Evolutionary conservation across 2,329 filamentous ascomycete species (phyloP), one percentile per base, ranked within the genome.

Genomic region (Curvularia spicifera): DNA sequence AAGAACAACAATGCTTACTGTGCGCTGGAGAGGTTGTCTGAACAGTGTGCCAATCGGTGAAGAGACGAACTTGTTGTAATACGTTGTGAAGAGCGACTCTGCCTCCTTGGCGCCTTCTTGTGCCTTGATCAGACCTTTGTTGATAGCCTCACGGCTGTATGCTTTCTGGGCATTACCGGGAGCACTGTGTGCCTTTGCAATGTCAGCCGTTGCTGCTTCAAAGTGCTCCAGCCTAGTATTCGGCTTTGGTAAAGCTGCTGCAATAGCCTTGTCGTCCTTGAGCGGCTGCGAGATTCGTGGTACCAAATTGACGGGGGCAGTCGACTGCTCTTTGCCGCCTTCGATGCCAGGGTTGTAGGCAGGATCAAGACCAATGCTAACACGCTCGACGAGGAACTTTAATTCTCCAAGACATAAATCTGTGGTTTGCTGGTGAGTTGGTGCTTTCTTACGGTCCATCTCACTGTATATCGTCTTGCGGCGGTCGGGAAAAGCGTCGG

Each of bases 381-480:
- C 87, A 45, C 91, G 87, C 7, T 78, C 78, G 56, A 87, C 86
- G 49, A 97, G 85, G 10, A 81, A 82, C 64, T 86, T 86, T 50
- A 97, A 82, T 18, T 90, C 83, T 12, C 85, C 84, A 18, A 94
- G 82, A 68, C 91, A 93, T 6, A 88, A 79, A 18, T 81, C 80
- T 60, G 88, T 87, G 47, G 96, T 84, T 68, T 97, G 92, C 8
- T 87, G 87, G 91, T 92, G 97, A 65, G 91, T 89, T 0, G 91
- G 85, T 0, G 90, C 91, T 44, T 89, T 90, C 53, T 87, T 86
- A 59, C 93, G 89, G 66, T 96, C 91, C 60, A 97, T 91, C 67
- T 98, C 94, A 57, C 88, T 87, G 76, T 91, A 97, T 54, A 98
- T 91, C 20, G 87, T 86, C 75, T 89, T 91, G 51, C 94, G 86